Conservation (phyloP, 768 basidiomycete species). For the Kwoniella sp. region DNA sequence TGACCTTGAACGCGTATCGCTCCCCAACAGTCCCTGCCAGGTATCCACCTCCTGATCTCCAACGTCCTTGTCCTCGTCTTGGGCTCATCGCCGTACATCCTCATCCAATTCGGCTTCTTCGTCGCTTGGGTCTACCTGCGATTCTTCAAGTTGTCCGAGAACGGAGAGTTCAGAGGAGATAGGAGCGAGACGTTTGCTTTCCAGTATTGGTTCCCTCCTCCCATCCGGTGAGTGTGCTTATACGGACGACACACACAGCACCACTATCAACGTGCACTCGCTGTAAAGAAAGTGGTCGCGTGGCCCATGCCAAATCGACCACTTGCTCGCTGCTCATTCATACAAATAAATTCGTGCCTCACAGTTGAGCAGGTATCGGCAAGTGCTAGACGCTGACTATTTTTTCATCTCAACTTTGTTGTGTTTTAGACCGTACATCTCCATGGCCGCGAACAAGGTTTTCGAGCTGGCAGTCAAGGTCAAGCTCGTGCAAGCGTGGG, state of each 20-base stretch:
- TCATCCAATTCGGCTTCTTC: constrained; percentile 98
- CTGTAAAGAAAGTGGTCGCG: no score
- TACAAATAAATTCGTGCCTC: no score
- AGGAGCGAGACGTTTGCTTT: constrained; percentile 95
- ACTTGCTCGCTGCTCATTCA: not conserved
- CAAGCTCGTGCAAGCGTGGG: constrained; percentile 71
- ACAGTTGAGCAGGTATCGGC: no score
- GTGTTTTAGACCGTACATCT: constrained; percentile 71
- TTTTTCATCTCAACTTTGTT: no score
- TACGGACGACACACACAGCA: not conserved
- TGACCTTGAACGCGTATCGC: no score
- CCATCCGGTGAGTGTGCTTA: constrained; percentile 72
- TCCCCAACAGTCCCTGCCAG: constrained; percentile 73
- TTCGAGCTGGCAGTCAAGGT: constrained; percentile 66
- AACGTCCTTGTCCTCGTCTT: constrained; percentile 62
- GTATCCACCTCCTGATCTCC: constrained; percentile 88
- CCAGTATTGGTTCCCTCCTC: constrained; percentile 93
- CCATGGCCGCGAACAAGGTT: constrained; percentile 68
- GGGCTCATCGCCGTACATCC: constrained; percentile 52
- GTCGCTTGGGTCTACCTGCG: constrained; percentile 92
- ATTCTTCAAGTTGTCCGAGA: constrained; percentile 87
- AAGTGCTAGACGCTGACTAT: no score
- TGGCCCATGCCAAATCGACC: constrained; percentile 1
- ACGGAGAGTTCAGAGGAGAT: constrained; percentile 75
- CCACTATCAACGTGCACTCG: not conserved